A percentile compares a stretch with the other conserved stretches of the same genome.
These are phyloP conservation scores for Diplodia mutila DNA, from an alignment of 2,329 filamentous ascomycete genomes.

Conservation along the genomic window DNA sequence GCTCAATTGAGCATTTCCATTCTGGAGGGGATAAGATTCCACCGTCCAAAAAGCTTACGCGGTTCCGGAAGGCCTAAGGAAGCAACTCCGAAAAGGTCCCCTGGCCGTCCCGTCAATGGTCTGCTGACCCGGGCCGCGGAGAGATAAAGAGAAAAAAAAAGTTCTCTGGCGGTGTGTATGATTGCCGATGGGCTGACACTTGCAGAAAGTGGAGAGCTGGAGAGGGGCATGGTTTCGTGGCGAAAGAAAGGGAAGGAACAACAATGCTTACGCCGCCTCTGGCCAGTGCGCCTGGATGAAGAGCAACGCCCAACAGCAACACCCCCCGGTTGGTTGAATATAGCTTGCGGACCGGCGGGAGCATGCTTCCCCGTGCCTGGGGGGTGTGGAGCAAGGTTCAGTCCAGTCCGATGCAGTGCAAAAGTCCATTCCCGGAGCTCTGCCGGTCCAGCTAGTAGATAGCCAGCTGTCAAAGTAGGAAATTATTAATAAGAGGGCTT, in stretches of 20 bases:
- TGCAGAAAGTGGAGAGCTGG: neutral
- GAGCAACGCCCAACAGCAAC: neutral
- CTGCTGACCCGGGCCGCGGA: neutral
- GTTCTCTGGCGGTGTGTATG: neutral
- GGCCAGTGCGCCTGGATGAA: neutral
- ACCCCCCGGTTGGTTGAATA: neutral
- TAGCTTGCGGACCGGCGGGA: constrained; percentile 7
- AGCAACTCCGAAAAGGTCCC: constrained; percentile 1
- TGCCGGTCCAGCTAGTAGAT: neutral
- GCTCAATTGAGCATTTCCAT: neutral
- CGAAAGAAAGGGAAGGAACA: neutral
- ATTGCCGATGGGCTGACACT: constrained; percentile 2
- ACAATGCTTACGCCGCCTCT: neutral
- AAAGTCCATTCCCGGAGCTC: neutral
- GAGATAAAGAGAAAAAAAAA: neutral
- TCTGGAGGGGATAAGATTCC: neutral
- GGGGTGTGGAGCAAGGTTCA: neutral
- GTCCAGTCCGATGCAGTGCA: neutral
- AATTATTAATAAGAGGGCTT: too few relatives aligned
- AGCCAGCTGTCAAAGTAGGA: neutral
- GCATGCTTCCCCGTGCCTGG: constrained; percentile 8
- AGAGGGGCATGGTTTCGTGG: neutral
- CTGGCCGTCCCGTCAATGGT: neutral
- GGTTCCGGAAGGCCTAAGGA: neutral
- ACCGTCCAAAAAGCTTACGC: neutral